These are phyloP conservation scores for Ophiosphaerella narmari DNA, from an alignment of 2,329 filamentous ascomycete species.

Conservation along the genomic window DNA sequence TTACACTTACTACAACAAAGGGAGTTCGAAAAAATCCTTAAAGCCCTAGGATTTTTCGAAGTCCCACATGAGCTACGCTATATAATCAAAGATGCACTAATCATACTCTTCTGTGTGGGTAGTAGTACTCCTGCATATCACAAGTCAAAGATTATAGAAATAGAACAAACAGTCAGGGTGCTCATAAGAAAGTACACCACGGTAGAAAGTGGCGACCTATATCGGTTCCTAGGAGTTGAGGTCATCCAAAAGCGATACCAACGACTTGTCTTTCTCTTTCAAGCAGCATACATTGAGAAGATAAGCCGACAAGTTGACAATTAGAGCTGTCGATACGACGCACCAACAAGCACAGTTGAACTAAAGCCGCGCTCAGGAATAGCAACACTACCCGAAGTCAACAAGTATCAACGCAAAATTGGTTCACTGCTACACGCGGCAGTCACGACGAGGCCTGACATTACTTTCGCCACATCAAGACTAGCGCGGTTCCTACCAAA, in stretches of 20 bases:
- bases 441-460: slow-evolving; percentile 6
- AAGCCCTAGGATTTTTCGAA: not conserved
- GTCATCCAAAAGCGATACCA: not conserved
- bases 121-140: slow-evolving; percentile 9
- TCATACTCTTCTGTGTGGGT: slow-evolving; percentile 6
- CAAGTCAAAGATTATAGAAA: not conserved
- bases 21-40: not conserved
- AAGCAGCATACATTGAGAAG: not conserved
- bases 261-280: not conserved
- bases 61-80: slow-evolving; percentile 10
- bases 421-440: slow-evolving; percentile 1
- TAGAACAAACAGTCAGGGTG: not conserved
- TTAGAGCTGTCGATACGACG: not conserved
- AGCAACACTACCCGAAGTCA: not conserved
- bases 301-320: not conserved
- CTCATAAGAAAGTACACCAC: slow-evolving; percentile 1
- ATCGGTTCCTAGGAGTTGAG: slow-evolving; percentile 12
- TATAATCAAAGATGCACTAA: slow-evolving; percentile 7
- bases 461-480: slow-evolving; percentile 7
- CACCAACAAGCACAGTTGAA: not conserved
- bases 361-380: not conserved
- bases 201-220: slow-evolving; percentile 1
- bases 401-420: slow-evolving; percentile 1
- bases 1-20: not conserved
- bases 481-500: not conserved